Evolutionary conservation across 129 eudicot species (phyloP).

Genomic region (Artemisia tridentata): DNA sequence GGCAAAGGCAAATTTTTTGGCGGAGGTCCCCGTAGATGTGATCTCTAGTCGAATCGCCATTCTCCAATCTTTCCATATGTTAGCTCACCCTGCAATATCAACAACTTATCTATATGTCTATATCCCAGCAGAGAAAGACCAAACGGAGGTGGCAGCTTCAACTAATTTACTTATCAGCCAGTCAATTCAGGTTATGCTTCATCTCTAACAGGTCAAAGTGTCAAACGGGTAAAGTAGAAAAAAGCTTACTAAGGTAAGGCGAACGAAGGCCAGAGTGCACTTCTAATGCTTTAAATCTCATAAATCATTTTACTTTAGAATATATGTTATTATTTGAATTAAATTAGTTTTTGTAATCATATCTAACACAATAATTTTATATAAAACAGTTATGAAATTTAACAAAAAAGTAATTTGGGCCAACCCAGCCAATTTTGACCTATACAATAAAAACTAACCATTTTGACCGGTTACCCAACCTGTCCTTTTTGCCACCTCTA

Average conservation of each 20-base stretch:
- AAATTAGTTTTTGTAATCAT: background rate
- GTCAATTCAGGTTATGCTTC: too few relatives aligned
- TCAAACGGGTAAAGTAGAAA: background rate
- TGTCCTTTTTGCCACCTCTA: too few relatives aligned
- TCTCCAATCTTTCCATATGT: conserved; percentile 76
- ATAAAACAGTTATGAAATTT: background rate
- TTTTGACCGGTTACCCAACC: background rate
- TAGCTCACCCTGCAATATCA: conserved; percentile 53
- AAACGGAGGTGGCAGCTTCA: background rate
- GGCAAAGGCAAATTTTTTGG: conserved; percentile 60
- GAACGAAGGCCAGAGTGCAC: background rate
- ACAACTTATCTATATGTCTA: background rate
- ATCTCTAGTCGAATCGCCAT: conserved; percentile 76
- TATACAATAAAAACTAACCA: too few relatives aligned
- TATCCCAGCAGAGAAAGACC: background rate
- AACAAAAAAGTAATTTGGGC: background rate
- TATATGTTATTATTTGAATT: background rate
- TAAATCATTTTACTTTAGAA: background rate
- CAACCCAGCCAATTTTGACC: background rate
- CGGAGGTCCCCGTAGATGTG: conserved; percentile 59
- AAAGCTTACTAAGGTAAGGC: background rate
- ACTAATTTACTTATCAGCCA: background rate
- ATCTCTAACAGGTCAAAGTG: background rate
- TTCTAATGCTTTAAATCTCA: background rate
- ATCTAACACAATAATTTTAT: background rate